Evolutionary conservation across 2,329 filamentous ascomycete species (phyloP).

Genomic region (Xylaria sp.): DNA sequence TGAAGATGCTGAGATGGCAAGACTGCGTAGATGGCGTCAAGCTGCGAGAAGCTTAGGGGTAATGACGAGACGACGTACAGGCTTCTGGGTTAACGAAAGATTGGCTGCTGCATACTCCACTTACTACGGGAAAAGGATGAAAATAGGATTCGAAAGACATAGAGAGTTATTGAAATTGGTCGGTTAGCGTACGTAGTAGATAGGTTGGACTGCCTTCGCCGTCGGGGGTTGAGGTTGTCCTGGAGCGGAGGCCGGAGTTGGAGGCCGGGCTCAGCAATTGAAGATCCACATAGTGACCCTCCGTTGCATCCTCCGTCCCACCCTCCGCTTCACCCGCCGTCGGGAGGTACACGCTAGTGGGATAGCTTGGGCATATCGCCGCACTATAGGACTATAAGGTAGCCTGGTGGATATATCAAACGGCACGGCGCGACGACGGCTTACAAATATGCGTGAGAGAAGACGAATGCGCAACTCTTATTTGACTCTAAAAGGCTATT

Average conservation of each 20-base stretch:
- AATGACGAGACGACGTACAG: not conserved
- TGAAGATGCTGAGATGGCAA: slow-evolving; percentile 49
- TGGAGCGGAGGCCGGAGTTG: not conserved
- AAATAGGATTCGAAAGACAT: not conserved
- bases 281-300: slow-evolving; percentile 11
- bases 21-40: slow-evolving; percentile 49
- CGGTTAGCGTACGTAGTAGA: not conserved
- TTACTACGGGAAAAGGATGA: not conserved
- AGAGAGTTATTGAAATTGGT: not conserved
- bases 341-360: not conserved
- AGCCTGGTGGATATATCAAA: not conserved
- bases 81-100: not conserved
- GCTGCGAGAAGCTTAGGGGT: slow-evolving; percentile 41
- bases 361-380: not conserved
- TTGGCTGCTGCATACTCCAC: not conserved
- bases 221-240: not conserved
- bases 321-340: not conserved
- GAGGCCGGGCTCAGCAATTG: not conserved
- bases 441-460: not conserved
- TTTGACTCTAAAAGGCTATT: not conserved
- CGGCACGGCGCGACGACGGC: not conserved
- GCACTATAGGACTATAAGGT: not conserved
- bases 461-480: not conserved
- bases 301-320: slow-evolving; percentile 8
- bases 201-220: not conserved